These are phyloP conservation scores for Parvularia atlantis DNA, from an alignment of 78 protist species.

Conservation along the genomic window DNA sequence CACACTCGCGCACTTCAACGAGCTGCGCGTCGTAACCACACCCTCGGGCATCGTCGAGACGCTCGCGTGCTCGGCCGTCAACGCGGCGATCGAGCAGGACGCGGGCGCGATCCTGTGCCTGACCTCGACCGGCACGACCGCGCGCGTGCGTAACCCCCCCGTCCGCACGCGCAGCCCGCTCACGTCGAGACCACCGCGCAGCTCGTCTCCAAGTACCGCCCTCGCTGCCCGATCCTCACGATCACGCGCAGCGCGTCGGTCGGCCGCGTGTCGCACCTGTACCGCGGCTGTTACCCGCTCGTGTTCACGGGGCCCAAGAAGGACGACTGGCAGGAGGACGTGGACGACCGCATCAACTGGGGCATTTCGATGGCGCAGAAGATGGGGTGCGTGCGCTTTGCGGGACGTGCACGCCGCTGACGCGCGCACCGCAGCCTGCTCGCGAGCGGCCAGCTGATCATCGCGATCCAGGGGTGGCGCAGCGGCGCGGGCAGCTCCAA, in stretches of 20 bases:
- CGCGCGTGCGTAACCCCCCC: not conserved
- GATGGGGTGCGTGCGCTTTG: not conserved
- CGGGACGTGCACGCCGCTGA: too few species aligned
- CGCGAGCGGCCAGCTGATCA: not conserved
- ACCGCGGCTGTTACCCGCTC: slow-evolving; percentile 16
- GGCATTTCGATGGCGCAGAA: slow-evolving; percentile 9
- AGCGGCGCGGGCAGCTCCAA: slow-evolving; percentile 10
- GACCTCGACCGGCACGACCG: not conserved
- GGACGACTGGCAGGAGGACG: slow-evolving; percentile 14
- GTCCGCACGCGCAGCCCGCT: not conserved
- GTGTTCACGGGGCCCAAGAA: not conserved
- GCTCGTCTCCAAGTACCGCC: not conserved
- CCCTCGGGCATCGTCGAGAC: not conserved
- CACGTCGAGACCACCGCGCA: too few species aligned
- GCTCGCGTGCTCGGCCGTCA: not conserved
- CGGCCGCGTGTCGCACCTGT: slow-evolving; percentile 7
- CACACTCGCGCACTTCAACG: not conserved
- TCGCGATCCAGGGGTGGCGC: slow-evolving; percentile 16
- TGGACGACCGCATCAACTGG: slow-evolving; percentile 18
- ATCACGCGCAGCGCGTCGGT: slow-evolving; percentile 12
- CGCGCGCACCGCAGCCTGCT: too few species aligned
- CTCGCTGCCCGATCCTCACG: slow-evolving; percentile 15
- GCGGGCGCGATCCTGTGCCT: not conserved
- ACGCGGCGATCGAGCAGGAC: not conserved
- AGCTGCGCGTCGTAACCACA: not conserved